Conservation (phyloP, 768 basidiomycete genomes). For the Plicaturopsis crispa region DNA sequence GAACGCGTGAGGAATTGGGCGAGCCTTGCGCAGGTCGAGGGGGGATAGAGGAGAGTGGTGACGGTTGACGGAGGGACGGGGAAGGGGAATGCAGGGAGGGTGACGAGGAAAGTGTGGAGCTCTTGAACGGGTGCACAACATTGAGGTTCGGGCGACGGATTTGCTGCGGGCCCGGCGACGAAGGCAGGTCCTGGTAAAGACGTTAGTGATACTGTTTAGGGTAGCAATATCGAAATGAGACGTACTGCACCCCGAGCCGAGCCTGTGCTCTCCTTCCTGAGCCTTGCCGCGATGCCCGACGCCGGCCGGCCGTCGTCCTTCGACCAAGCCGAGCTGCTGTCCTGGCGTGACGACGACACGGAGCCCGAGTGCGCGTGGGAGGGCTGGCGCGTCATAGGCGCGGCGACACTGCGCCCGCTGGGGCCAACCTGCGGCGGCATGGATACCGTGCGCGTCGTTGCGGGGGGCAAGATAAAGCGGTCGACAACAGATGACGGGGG, state of each 20-base stretch:
- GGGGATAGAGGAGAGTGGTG: conserved; percentile 32
- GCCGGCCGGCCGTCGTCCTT: conserved; percentile 26
- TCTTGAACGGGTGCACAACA: conserved; percentile 40
- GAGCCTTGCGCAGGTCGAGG: no score
- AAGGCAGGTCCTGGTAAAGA: conserved; percentile 24
- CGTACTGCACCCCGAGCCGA: conserved; percentile 4
- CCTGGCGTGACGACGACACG: conserved; percentile 31
- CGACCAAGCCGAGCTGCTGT: conserved; percentile 25
- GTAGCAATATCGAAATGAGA: conserved; percentile 8
- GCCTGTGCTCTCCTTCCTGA: conserved; percentile 46
- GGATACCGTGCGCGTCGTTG: conserved; percentile 24
- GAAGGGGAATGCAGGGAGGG: conserved; percentile 42
- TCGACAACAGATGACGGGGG: conserved; percentile 37
- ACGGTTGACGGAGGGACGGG: conserved; percentile 37
- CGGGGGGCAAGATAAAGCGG: conserved; percentile 31
- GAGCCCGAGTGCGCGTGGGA: conserved; percentile 26
- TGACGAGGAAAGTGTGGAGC: conserved; percentile 40
- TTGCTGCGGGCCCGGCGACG: conserved; percentile 31
- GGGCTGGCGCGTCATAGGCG: conserved; percentile 26
- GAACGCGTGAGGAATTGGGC: no score
- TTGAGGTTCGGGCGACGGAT: conserved; percentile 36
- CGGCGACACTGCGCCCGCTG: conserved; percentile 23
- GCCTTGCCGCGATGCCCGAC: conserved; percentile 31
- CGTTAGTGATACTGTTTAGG: no score
- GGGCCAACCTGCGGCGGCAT: conserved; percentile 24